A percentile compares a stretch with the other conserved stretches of the same genome.
Evolutionary conservation across 768 basidiomycete species (phyloP).

Genomic region (Leccinum truebloodii): DNA sequence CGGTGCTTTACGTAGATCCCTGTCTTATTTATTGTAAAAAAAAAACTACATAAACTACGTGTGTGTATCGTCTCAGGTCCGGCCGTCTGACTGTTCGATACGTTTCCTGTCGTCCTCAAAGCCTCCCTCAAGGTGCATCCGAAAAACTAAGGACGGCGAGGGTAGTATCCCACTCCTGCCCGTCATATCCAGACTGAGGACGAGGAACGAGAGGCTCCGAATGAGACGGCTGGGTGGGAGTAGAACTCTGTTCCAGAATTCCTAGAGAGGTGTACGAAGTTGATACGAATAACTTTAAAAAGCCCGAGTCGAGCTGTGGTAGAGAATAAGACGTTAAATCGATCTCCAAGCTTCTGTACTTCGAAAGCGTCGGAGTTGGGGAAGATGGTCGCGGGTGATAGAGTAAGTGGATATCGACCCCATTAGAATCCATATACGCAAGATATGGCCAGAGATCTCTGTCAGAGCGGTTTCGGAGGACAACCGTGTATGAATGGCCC

Average conservation of each 20-base stretch:
- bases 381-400: constrained; percentile 48
- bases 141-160: constrained; percentile 27
- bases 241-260: constrained; percentile 47
- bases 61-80: constrained; percentile 8
- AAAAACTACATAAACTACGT: not conserved
- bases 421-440: constrained; percentile 59
- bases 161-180: constrained; percentile 34
- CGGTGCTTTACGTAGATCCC: not conserved
- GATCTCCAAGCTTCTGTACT: constrained; percentile 40
- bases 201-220: constrained; percentile 10
- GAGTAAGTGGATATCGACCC: constrained; percentile 53
- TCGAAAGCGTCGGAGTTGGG: constrained; percentile 45
- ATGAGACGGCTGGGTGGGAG: constrained; percentile 18
- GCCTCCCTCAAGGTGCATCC: constrained; percentile 6
- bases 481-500: constrained; percentile 46
- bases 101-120: not conserved
- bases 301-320: constrained; percentile 45
- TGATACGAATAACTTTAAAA: constrained; percentile 60
- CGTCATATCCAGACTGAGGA: constrained; percentile 9
- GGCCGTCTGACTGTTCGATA: constrained; percentile 8
- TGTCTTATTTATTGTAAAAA: not conserved
- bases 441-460: constrained; percentile 63
- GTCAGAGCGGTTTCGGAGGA: constrained; percentile 51
- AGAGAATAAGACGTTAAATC: constrained; percentile 45
- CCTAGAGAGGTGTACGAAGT: constrained; percentile 50